Evolutionary conservation across 2,329 filamentous ascomycete genomes (phyloP).

Genomic region (Hypoxylon sp.): DNA sequence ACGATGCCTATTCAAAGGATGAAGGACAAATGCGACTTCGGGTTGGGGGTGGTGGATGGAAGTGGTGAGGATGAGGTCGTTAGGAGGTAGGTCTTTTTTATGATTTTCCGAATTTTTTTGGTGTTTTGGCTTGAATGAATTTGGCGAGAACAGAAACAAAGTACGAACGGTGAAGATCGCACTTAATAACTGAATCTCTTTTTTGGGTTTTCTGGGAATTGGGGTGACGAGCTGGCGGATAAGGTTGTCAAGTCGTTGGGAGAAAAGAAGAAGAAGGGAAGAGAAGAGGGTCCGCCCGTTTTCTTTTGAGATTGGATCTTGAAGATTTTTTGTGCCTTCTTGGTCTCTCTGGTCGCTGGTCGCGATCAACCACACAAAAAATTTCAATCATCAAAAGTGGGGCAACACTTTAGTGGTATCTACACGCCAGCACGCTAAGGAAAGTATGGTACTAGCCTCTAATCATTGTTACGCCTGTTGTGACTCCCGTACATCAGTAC

Average conservation of each 20-base stretch:
- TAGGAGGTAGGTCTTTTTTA: constrained; percentile 55
- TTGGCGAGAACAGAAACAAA: constrained; percentile 70
- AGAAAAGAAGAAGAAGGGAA: constrained; percentile 54
- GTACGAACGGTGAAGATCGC: constrained; percentile 63
- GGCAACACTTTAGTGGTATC: constrained; percentile 1
- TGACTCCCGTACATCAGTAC: constrained; percentile 17
- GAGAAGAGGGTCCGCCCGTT: constrained; percentile 48
- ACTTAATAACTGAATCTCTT: constrained; percentile 62
- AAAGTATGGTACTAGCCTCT: constrained; percentile 8
- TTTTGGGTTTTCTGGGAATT: constrained; percentile 55
- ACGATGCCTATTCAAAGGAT: constrained; percentile 35
- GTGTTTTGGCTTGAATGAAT: constrained; percentile 60
- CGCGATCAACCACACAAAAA: constrained; percentile 45
- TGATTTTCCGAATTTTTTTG: constrained; percentile 72
- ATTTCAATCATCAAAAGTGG: constrained; percentile 39
- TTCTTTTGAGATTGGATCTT: constrained; percentile 36
- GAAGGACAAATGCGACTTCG: constrained; percentile 24
- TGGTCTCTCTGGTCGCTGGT: constrained; percentile 28
- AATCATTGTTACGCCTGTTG: constrained; percentile 8
- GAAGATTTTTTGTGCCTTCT: constrained; percentile 49
- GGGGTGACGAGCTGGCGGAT: constrained; percentile 58
- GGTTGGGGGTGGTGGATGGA: constrained; percentile 4
- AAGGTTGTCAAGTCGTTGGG: constrained; percentile 62
- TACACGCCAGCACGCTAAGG: not conserved
- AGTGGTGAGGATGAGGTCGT: constrained; percentile 30